Evolutionary conservation across 1,284 basidiomycete species (phyloP), one percentile per base, ranked within the genome.

Genomic region (Pterulicium gracile): DNA sequence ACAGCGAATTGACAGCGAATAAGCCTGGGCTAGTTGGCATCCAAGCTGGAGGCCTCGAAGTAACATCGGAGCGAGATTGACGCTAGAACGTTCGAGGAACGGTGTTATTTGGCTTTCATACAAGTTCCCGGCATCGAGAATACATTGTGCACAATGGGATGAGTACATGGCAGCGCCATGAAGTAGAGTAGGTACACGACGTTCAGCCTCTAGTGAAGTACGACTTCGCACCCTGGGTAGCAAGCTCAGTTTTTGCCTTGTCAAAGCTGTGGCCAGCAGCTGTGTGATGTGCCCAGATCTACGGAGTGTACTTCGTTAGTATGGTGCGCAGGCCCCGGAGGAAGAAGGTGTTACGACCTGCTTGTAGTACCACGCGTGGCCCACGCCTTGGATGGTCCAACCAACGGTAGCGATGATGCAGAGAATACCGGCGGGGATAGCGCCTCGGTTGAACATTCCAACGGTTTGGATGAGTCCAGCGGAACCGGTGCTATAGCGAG

Each of bases 401-500:
- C 91, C 92, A 23, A 83, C 71, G 4, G 87, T 91, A 2, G 92
- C 76, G 42, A 98, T 63, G 12, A 80, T 69, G 41, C 88, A 81
- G 45, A 97, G 72, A 44, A 93, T 71, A 44, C 79, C 91, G 15
- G 90, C 83, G 18, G 79, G 77, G 63, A 88, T 70, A 27, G 72
- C 67, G 42, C 73, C 69, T 40, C 64, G 59, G n/a, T 72, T 69
- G 60, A 80, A 89, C 69, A 82, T 80, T 51, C 80, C 70, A 54
- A 96, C 88, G 24, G 85, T 95, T 63, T 92, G 89, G 59, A 98
- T 89, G 42, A 98, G 72, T n/a, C 96, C 95, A 10, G 90, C 92
- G 34, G 89, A 90, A 20, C 95, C 95, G 36, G 94, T 96, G 49
- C 88, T 86, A 42, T n/a, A n/a, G n/a, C n/a, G n/a, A n/a, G 17